phyloP scores from a whole-genome alignment of 2,329 filamentous ascomycete genomes.

The Trichoderma asperellum region DNA sequence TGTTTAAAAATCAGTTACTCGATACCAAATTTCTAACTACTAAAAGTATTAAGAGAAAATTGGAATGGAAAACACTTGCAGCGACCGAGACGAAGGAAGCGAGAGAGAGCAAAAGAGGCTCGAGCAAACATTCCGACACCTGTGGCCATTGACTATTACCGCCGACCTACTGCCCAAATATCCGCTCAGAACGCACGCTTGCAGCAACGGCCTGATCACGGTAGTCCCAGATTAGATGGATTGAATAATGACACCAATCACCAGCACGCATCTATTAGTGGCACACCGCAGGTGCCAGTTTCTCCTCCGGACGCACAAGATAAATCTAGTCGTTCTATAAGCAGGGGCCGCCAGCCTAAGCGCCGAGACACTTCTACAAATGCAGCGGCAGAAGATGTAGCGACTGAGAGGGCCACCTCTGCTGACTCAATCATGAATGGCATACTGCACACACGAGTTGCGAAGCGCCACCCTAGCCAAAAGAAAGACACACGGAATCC shows the following conservation, averaged over 20 bases:
- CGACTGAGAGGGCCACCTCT: conserved; percentile 19
- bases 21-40: too few relatives aligned
- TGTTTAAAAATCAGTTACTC: too few relatives aligned
- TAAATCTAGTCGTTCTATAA: conserved; percentile 6
- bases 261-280: neutral
- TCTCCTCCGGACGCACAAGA: neutral
- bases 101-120: too few relatives aligned
- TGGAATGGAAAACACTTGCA: too few relatives aligned
- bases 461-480: neutral
- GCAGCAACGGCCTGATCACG: neutral
- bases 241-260: neutral
- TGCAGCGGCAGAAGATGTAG: neutral
- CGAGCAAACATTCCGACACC: conserved; percentile 3
- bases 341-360: conserved; percentile 25
- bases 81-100: too few relatives aligned
- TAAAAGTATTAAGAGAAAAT: too few relatives aligned
- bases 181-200: neutral
- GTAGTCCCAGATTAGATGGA: neutral
- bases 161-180: conserved; percentile 1
- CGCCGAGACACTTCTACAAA: neutral
- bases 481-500: neutral
- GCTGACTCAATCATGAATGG: conserved; percentile 18
- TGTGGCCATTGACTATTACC: conserved; percentile 12
- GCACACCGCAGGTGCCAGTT: neutral
- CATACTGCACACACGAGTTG: conserved; percentile 6